Evolutionary conservation across 2,329 filamentous ascomycete species (phyloP).

Genomic region (Byssoonygena ceratinophila): DNA sequence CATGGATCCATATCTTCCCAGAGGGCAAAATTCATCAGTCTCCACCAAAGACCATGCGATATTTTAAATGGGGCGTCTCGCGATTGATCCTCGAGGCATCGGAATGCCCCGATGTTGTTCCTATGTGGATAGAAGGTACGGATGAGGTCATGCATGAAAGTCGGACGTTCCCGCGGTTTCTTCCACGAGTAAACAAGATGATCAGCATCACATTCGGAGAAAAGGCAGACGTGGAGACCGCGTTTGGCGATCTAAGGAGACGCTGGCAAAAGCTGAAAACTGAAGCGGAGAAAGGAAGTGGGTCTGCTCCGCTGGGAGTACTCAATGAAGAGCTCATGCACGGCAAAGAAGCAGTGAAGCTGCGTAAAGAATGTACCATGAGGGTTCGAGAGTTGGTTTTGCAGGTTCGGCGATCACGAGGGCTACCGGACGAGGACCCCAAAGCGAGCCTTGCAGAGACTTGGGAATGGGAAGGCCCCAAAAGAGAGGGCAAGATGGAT

Average conservation of each 20-base stretch:
- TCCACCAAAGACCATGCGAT: conserved; percentile 66
- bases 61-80: conserved; percentile 97
- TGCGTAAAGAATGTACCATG: conserved; percentile 70
- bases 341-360: conserved; percentile 60
- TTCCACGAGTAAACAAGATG: conserved; percentile 62
- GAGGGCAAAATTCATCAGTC: conserved; percentile 92
- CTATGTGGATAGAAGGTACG: conserved; percentile 88
- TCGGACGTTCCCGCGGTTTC: conserved; percentile 64
- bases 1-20: conserved; percentile 92
- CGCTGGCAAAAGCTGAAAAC: conserved; percentile 61
- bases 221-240: conserved; percentile 57
- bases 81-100: conserved; percentile 82
- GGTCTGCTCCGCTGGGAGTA: conserved; percentile 41
- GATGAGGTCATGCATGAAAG: conserved; percentile 81
- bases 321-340: conserved; percentile 56
- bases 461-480: conserved; percentile 53
- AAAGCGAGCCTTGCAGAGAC: conserved; percentile 69
- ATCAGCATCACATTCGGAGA: conserved; percentile 71
- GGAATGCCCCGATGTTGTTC: conserved; percentile 75
- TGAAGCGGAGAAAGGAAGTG: conserved; percentile 35
- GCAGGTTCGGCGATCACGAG: conserved; percentile 60
- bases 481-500: conserved; percentile 47
- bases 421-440: conserved; percentile 69
- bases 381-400: conserved; percentile 69
- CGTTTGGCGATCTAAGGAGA: conserved; percentile 66